phyloP scores from a whole-genome alignment of 2,329 filamentous ascomycete species.

The Nannizzia gypsea region DNA sequence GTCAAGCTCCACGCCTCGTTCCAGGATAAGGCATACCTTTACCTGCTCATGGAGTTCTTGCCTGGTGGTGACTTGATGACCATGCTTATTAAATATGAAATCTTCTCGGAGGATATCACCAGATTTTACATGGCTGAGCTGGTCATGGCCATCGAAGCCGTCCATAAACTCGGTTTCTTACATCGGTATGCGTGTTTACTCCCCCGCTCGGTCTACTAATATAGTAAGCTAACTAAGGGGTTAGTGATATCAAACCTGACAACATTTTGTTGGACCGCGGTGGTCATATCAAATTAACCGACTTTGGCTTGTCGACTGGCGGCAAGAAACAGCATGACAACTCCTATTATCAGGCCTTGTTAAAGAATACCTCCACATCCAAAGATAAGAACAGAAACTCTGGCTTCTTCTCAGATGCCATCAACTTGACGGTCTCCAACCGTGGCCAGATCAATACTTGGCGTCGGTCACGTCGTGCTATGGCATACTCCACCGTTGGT shows the following conservation, averaged over 20 bases:
- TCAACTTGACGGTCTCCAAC: constrained; percentile 95
- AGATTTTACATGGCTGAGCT: constrained; percentile 99
- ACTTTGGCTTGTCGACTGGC: constrained; percentile 93
- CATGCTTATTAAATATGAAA: constrained; percentile 99
- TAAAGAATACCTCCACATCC: constrained; percentile 62
- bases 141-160: constrained; percentile 93
- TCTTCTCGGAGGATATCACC: constrained; percentile 97
- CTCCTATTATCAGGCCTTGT: constrained; percentile 92
- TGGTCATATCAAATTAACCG: constrained; percentile 94
- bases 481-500: constrained; percentile 96
- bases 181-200: constrained; percentile 70
- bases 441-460: constrained; percentile 97
- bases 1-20: constrained; percentile 98
- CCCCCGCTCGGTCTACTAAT: not conserved
- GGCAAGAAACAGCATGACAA: constrained; percentile 98
- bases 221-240: not conserved
- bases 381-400: constrained; percentile 75
- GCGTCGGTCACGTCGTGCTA: constrained; percentile 86
- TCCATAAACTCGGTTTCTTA: constrained; percentile 95
- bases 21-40: constrained; percentile 89
- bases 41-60: constrained; percentile 99
- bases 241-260: constrained; percentile 97
- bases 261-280: constrained; percentile 93
- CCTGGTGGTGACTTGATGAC: constrained; percentile 98
- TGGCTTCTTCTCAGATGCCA: constrained; percentile 83